Base-by-base conservation (phyloP, 148 eudicot genomes). In the Heliosperma pusillum region DNA sequence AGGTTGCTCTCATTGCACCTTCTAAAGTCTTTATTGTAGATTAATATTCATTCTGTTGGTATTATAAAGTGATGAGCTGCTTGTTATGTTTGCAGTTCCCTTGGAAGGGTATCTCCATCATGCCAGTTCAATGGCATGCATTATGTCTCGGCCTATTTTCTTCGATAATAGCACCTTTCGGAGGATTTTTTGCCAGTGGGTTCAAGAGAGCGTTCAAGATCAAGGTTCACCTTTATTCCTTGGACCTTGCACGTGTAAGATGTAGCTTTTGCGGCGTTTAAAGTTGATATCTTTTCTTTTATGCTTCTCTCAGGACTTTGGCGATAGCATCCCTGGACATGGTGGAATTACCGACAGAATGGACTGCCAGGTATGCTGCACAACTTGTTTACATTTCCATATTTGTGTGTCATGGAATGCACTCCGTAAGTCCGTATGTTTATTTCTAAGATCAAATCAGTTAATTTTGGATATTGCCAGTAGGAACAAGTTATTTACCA, bases 241-340 rank as follows among this genome's bases (percentile, higher is more conserved):
- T 25, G 15, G 19, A 40, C 65, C 75, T 4, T 26, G 66, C 21
- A 25, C 26, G 5, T 25, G n/a, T 19, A 58, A 4, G 44, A 68
- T 40, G 40, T n/a, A 61, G 71, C 25, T 26, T 73, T 65, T 13
- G 9, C 40, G 24, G 56, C 21, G 26, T 27, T 66, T 15, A 62
- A 42, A 61, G 20, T 53, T 75, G 6, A 66, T 21, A 36, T 52
- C 17, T 61, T 6, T 65, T 55, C 17, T 11, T 53, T 21, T 75
- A 50, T 44, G 70, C 53, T 62, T 70, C 22, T 50, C 77, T 24
- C 81, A 95, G 98, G 98, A 95, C 85, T 95, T 95, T 77, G 98
- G 98, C 77, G 96, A 95, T 81, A 95, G 98, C 74, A 95, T 95
- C 80, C 98, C 98, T 72, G 98, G 98, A 57, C 97, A 95, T 79